Percentiles rank a stretch among this genome's conserved stretches.
These are phyloP conservation scores for Camelina sativa DNA, from an alignment of 345 rosid genomes.

Conservation along the genomic window DNA sequence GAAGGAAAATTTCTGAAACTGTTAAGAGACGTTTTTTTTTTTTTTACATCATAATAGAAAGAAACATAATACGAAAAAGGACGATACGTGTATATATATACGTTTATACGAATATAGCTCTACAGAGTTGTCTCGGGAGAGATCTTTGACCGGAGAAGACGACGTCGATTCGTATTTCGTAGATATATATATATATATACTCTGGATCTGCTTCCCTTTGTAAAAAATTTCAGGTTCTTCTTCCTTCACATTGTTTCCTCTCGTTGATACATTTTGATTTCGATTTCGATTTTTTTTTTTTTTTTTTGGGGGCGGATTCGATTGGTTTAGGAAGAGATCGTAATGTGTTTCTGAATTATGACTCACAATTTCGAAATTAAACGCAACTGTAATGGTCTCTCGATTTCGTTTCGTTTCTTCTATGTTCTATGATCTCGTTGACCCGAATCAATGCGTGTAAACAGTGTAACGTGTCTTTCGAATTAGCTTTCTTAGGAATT, in stretches of 20 bases:
- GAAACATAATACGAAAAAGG: not conserved
- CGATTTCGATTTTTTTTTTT: constrained; percentile 12
- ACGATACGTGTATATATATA: too few species aligned
- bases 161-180: too few species aligned
- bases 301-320: not conserved
- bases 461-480: not conserved
- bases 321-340: constrained; percentile 31
- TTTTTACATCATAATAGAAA: not conserved
- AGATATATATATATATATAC: too few species aligned
- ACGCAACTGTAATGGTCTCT: not conserved
- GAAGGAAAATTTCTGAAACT: not conserved
- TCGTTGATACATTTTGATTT: constrained; percentile 23
- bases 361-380: not conserved
- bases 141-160: too few species aligned
- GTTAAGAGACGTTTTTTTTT: constrained; percentile 23
- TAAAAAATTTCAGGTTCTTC: constrained; percentile 16
- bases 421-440: not conserved
- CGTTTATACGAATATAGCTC: too few species aligned
- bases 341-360: constrained; percentile 13
- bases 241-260: constrained; percentile 25
- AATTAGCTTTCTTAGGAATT: not conserved
- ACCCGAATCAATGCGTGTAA: not conserved
- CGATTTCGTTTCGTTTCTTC: not conserved
- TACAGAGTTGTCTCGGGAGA: too few species aligned
- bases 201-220: constrained; percentile 36